phyloP scores from a whole-genome alignment of 176 grass and related monocot species.

The Aegilops umbellulata region DNA sequence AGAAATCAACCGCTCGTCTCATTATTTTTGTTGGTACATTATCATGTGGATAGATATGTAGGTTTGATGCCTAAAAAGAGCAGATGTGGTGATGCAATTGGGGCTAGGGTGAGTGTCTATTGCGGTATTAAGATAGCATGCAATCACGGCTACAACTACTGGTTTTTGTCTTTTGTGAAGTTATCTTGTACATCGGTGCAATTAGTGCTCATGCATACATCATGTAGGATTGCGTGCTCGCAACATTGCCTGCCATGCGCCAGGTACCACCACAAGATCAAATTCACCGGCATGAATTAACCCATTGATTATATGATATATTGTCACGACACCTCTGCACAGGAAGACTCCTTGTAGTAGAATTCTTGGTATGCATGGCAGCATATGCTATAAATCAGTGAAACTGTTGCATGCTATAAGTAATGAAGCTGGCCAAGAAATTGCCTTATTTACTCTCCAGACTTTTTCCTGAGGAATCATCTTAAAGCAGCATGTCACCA shows the following conservation, averaged over 20 bases:
- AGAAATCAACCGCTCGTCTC: not conserved
- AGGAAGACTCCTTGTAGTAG: no score
- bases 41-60: not conserved
- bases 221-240: not conserved
- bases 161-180: not conserved
- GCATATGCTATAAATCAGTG: no score
- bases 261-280: not conserved
- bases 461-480: no score
- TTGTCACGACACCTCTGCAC: no score
- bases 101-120: not conserved
- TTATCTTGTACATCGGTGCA: not conserved
- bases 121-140: not conserved
- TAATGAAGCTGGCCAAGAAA: no score
- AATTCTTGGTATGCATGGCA: no score
- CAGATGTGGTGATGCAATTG: not conserved
- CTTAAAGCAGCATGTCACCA: no score
- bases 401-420: no score
- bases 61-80: not conserved
- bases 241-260: not conserved
- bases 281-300: not conserved
- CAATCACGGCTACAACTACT: not conserved
- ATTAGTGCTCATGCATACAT: not conserved
- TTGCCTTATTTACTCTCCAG: no score
- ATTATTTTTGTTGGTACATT: not conserved
- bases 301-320: no score